phyloP scores from a whole-genome alignment of 2,329 filamentous ascomycete species.

The Apiospora phragmitis region DNA sequence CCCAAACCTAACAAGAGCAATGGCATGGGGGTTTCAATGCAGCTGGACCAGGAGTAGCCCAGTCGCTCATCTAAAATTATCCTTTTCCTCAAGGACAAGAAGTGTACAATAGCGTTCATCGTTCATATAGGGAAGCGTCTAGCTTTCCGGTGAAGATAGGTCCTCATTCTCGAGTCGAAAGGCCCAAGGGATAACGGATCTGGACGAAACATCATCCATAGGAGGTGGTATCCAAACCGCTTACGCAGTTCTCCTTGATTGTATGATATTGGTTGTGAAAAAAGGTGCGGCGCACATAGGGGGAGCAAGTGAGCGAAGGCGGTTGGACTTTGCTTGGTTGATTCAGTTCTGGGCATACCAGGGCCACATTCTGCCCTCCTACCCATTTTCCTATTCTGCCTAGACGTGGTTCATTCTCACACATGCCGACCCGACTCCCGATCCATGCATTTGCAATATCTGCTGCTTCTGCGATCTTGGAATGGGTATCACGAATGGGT shows the following conservation, averaged over 20 bases:
- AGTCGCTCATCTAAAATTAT: neutral
- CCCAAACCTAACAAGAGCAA: neutral
- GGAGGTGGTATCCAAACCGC: neutral
- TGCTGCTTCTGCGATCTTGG: neutral
- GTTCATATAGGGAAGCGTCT: neutral
- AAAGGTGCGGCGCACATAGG: neutral
- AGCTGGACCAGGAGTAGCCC: neutral
- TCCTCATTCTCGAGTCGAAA: neutral
- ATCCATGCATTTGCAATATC: neutral
- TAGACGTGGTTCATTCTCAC: neutral
- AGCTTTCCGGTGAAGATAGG: neutral
- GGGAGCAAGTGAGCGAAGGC: neutral
- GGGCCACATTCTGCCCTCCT: neutral
- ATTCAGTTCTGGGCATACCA: neutral
- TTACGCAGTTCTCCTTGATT: neutral
- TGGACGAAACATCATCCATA: neutral
- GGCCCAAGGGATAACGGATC: neutral
- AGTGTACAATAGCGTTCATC: constrained; percentile 1
- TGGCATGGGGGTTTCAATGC: neutral
- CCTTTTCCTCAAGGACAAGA: neutral
- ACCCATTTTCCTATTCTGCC: neutral
- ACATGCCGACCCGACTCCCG: neutral
- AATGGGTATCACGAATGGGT: neutral
- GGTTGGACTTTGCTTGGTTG: neutral
- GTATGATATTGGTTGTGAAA: neutral